A percentile compares a stretch with the other conserved stretches of the same genome.
Evolutionary conservation across 352 stramenopile species (phyloP).

Genomic region (Globisporangium cylindrosporum): DNA sequence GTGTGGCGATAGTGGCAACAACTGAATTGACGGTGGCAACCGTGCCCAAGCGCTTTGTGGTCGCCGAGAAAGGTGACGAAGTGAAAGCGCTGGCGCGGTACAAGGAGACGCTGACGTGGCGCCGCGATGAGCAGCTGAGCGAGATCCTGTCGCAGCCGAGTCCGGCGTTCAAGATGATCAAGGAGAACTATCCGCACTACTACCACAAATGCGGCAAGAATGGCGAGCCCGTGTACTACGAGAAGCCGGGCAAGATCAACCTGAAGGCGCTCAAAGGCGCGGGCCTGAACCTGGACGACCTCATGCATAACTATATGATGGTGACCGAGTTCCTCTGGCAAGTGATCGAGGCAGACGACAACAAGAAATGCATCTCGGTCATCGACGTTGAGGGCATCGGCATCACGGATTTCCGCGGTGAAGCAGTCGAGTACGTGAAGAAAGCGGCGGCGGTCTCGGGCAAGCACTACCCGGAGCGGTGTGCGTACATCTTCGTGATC

Average conservation of each 20-base stretch:
- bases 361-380: constrained; percentile 83
- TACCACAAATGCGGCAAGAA: constrained; percentile 86
- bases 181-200: constrained; percentile 90
- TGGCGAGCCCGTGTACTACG: constrained; percentile 83
- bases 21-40: constrained; percentile 24
- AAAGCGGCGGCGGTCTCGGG: constrained; percentile 78
- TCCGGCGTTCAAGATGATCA: constrained; percentile 83
- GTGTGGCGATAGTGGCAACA: not conserved
- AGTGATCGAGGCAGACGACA: constrained; percentile 81
- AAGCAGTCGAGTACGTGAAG: constrained; percentile 84
- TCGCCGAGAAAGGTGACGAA: constrained; percentile 77
- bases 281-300: constrained; percentile 68
- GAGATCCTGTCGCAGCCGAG: constrained; percentile 61
- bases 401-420: constrained; percentile 81
- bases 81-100: constrained; percentile 62
- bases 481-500: constrained; percentile 92
- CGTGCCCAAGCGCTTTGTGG: constrained; percentile 64
- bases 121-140: constrained; percentile 78
- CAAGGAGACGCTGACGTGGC: constrained; percentile 74
- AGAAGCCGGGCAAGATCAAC: constrained; percentile 86
- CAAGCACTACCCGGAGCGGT: constrained; percentile 92
- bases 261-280: constrained; percentile 80
- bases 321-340: constrained; percentile 86
- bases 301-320: constrained; percentile 87
- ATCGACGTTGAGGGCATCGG: constrained; percentile 84